Base-by-base conservation (phyloP, 1,284 basidiomycete genomes). In the Ustilago vetiveriae region DNA sequence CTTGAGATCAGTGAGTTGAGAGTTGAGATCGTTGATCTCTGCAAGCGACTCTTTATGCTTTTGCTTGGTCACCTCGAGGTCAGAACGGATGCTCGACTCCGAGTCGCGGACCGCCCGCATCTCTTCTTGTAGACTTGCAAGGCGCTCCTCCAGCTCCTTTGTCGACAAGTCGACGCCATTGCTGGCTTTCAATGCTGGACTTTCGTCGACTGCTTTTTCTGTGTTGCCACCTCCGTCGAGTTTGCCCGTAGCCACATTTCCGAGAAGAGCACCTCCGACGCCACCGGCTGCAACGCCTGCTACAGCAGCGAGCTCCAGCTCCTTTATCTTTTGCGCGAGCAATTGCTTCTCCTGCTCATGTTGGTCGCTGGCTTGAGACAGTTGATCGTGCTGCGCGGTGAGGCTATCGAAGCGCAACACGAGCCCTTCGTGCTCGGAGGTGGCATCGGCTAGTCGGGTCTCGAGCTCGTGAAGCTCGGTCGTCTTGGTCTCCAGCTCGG, bases 31-130 rank as follows among this genome's bases (percentile, higher is more conserved):
- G 13, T 90, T 90, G 63, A 96, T 92, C 81, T 94, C 91, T 55
- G 87, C 87, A 24, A 95, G 85, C n/a, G 93, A 90, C 70, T 94
- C 90, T 32, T 89, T 88, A 80, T 95, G 95, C 81, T 92, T 93
- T 36, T 84, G 83, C 5, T 90, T 89, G 32, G 94, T 86, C 2
- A 87, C 85, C 9, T 91, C 88, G 24, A 94, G 86, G 77, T 94
- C 90, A 3, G 88, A 85, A 10, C 62, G 68, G 40, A 62, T 49
- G 58, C 67, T 54, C 3, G 56, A 52, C 32, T 74, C 69, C 7
- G 72, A 56, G 42, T 67, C 69, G 21, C 66, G 53, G 17, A 71
- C 66, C 6, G 65, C 67, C 23, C 74, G 67, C 47, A 72, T 59
- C 37, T 72, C 89, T 44, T 85, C 82, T 83, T 95, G 91, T 17